A percentile compares a stretch with the other conserved stretches of the same genome.
These are phyloP conservation scores for Annulohypoxylon maeteangense DNA, from an alignment of 495 filamentous ascomycete species.

Conservation along the genomic window DNA sequence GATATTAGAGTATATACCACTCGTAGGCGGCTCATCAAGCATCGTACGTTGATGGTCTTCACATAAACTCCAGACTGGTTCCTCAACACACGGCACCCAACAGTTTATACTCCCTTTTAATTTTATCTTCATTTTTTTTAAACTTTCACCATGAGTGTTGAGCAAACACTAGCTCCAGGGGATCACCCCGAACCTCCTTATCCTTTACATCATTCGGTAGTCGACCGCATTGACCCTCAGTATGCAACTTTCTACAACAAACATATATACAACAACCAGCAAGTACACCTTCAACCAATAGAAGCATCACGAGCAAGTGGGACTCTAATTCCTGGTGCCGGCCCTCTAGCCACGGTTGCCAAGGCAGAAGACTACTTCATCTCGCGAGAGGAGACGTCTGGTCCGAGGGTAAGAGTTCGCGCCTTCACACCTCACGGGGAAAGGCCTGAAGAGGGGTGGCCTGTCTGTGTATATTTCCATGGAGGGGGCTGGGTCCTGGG, in stretches of 20 bases:
- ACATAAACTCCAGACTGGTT: neutral
- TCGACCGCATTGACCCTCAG: slow-evolving; percentile 59
- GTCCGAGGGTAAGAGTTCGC: slow-evolving; percentile 59
- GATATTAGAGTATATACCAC: neutral
- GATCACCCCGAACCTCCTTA: slow-evolving; percentile 60
- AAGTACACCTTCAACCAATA: slow-evolving; percentile 61
- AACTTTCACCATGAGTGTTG: slow-evolving; percentile 29
- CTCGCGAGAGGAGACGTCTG: slow-evolving; percentile 57
- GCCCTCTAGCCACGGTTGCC: slow-evolving; percentile 61
- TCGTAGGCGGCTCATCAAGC: neutral
- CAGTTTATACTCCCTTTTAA: neutral
- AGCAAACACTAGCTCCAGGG: slow-evolving; percentile 6
- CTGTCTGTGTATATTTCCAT: slow-evolving; percentile 67
- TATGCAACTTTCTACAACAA: slow-evolving; percentile 67
- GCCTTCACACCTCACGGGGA: slow-evolving; percentile 61
- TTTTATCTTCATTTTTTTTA: neutral
- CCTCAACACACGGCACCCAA: neutral
- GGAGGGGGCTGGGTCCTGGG: slow-evolving; percentile 70
- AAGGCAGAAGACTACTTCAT: slow-evolving; percentile 61
- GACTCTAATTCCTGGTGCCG: slow-evolving; percentile 64
- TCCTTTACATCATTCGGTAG: slow-evolving; percentile 64
- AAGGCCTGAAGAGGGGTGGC: slow-evolving; percentile 61
- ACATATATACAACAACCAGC: slow-evolving; percentile 58
- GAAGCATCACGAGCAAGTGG: slow-evolving; percentile 62
- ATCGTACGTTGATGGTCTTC: neutral